Evolutionary conservation across 805 yeast genomes (phyloP), one percentile per base, ranked within the genome.

Genomic region (Pichia occidentalis): DNA sequence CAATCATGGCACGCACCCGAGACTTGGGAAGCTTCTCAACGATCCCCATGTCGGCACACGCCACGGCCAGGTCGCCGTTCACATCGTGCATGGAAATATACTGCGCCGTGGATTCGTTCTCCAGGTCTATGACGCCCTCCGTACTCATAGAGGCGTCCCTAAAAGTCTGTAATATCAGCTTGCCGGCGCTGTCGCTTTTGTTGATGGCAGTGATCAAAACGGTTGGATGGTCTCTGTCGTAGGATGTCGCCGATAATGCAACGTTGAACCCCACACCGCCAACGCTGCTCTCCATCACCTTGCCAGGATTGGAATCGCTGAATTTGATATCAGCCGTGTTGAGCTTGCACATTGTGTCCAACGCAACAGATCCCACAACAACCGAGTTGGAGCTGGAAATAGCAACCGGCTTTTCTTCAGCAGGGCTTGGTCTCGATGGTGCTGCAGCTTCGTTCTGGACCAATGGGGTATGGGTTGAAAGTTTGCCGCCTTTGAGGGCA

Each of bases 261-360:
- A 86, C 77, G 50, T 87, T 86, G 54, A 72, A 78, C 0, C 86
- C 96, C 2, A 86, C 95, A 1, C 95, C 96, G 1, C 95, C 96
- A 7, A 85, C 54, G 0, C 80, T 65, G 3, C 77, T 67, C 1
- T 57, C 49, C 5, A 74, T 67, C 1, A 43, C 35, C 0, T 50
- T 53, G 0, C 92, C 87, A 0, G 92, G 92, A 46, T 82, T 82
- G 3, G 95, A 85, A 42, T 90, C 90, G 10, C 62, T 58, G 48
- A 69, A 49, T 13, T 46, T 50, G 4, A 60, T 49, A 1, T 55
- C 47, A 1, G 21, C 20, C 1, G 49, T 30, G 1, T 18, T 18
- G 5, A 80, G 50, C 11, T 67, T 65, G 45, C 85, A 74, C 5
- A 80, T 73, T 0, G 84, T 65, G 53, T 86, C 96, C 25, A 81